These are phyloP conservation scores for Penicillium longicatenatum DNA, from an alignment of 495 filamentous ascomycete genomes.

Conservation along the genomic window DNA sequence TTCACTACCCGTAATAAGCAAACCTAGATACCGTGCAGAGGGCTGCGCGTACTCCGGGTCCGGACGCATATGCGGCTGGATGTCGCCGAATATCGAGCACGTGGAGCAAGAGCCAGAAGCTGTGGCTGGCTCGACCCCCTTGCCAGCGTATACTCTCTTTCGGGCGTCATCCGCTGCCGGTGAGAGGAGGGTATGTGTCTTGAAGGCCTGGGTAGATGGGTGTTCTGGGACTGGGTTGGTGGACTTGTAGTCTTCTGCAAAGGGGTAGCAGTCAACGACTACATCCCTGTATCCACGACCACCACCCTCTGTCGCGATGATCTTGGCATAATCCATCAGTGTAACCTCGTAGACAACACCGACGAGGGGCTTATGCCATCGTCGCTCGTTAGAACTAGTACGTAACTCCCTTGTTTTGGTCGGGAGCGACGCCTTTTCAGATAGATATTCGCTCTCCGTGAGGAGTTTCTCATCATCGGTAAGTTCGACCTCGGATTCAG, in stretches of 20 bases:
- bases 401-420: slow-evolving; percentile 11
- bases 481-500: slow-evolving; percentile 5
- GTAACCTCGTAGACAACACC: slow-evolving; percentile 97
- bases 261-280: slow-evolving; percentile 71
- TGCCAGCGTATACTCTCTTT: slow-evolving; percentile 2
- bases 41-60: slow-evolving; percentile 75
- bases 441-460: slow-evolving; percentile 15
- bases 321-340: slow-evolving; percentile 72
- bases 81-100: slow-evolving; percentile 13
- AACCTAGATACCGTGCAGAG: slow-evolving; percentile 75
- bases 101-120: background rate
- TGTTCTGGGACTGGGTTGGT: slow-evolving; percentile 40
- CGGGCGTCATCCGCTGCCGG: slow-evolving; percentile 33
- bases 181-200: slow-evolving; percentile 63
- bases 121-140: slow-evolving; percentile 2
- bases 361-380: slow-evolving; percentile 77
- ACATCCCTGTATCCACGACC: slow-evolving; percentile 80
- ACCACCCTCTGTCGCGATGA: slow-evolving; percentile 89
- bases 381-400: slow-evolving; percentile 42
- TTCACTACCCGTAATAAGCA: slow-evolving; percentile 72
- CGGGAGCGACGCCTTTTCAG: slow-evolving; percentile 37
- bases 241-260: slow-evolving; percentile 50
- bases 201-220: slow-evolving; percentile 45
- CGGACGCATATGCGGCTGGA: slow-evolving; percentile 48
- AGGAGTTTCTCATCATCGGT: slow-evolving; percentile 17